Conservation (phyloP, 108 stramenopile species). For the Aurantiochytrium sp. region DNA sequence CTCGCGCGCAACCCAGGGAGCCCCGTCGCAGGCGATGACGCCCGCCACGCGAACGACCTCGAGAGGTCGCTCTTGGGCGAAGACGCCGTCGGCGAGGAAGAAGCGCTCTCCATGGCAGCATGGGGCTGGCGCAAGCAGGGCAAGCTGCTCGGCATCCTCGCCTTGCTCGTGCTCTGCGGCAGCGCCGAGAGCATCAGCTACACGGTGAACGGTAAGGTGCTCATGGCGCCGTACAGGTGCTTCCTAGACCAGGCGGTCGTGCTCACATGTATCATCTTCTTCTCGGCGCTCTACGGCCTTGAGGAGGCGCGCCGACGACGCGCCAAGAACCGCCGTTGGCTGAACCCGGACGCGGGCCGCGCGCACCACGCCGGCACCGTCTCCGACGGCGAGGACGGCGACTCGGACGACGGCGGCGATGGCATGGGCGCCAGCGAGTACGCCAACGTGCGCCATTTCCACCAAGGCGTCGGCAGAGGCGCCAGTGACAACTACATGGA, state of each 20-base stretch:
- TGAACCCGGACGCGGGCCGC: background rate
- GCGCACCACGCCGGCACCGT: background rate
- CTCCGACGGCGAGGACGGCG: background rate
- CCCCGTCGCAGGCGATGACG: no score
- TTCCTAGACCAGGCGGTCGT: constrained; percentile 10
- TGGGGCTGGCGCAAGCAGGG: background rate
- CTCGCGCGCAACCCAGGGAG: no score
- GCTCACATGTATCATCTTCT: constrained; percentile 24
- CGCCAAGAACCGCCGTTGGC: background rate
- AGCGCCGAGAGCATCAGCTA: background rate
- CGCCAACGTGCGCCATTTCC: no score
- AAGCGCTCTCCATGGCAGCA: background rate
- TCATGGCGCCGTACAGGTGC: constrained; percentile 17
- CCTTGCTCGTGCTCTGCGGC: background rate
- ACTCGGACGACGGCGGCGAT: background rate
- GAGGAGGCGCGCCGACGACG: background rate
- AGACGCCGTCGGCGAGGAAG: background rate
- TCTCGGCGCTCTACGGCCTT: background rate
- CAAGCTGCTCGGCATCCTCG: background rate
- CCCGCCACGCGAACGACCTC: no score
- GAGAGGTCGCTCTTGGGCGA: background rate
- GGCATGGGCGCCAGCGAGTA: background rate
- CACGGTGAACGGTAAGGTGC: constrained; percentile 12
- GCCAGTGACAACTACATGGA: no score
- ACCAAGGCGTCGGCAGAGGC: no score